Evolutionary conservation across 768 basidiomycete species (phyloP), one percentile per base, ranked within the genome.

Genomic region (Boletellus emodensis): DNA sequence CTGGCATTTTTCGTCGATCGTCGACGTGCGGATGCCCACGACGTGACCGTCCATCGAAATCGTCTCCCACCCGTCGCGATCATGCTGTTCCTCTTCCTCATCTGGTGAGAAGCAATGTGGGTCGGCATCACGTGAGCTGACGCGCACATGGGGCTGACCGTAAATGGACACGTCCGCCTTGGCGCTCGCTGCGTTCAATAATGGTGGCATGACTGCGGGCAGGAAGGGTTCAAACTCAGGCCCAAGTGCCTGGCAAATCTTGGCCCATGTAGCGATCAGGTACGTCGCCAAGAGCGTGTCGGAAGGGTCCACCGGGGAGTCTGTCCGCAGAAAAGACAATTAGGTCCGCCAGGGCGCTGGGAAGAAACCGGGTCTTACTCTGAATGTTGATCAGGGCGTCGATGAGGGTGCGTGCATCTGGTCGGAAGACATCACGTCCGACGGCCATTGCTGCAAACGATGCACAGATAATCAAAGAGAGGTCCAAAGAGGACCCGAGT

Each of bases 161-260:
- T 85, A 85, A 14, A 89, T 71, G 1, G 83, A 83, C 14, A 92
- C 77, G 57, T 91, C 88, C 0, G 87, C 83, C 67, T 90, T 90
- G n/a, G 83, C 81, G 28, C 83, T 77, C 3, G 93, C 93, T 0
- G 86, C 81, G 6, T 79, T 75, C 20, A 94, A 72, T 11, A 94
- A 67, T 0, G 81, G 77, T 0, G 91, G 89, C 82, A 94, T 90
- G 3, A 94, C 91, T 14, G 87, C 77, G 0, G 85, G 84, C 3
- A 94, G 76, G 64, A 90, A 94, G 0, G 90, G 90, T 61, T 88
- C 89, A 53, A 94, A 95, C 61, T 93, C 87, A 11, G 79, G 73
- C 0, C 87, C 87, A 60, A 94, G 78, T 0, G 89, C 88, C 55
- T 91, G 90, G 62, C 89, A 92, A 0, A 94, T 77, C 60, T 90